These are phyloP conservation scores for Globisporangium ultimum DNA, from an alignment of 352 stramenopile genomes.

Conservation along the genomic window DNA sequence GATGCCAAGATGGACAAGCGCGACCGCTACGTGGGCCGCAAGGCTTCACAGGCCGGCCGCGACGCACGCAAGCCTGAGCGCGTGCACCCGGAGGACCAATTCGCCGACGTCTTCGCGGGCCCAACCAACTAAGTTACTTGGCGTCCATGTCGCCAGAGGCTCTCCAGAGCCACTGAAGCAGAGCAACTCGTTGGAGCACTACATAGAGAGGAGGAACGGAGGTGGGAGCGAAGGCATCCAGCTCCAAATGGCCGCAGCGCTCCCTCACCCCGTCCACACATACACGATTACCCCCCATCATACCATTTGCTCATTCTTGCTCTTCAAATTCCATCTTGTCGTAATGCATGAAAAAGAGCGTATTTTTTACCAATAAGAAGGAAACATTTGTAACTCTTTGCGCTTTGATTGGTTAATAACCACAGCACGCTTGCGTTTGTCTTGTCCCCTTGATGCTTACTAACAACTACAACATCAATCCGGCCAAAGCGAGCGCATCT, in stretches of 20 bases:
- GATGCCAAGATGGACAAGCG: slow-evolving; percentile 93
- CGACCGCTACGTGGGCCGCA: slow-evolving; percentile 90
- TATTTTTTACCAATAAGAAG: neutral
- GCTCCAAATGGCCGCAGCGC: neutral
- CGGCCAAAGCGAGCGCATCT: neutral
- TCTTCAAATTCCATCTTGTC: neutral
- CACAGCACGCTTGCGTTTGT: neutral
- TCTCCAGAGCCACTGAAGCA: neutral
- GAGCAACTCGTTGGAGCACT: neutral
- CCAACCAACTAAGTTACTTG: slow-evolving; percentile 23
- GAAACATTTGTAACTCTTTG: neutral
- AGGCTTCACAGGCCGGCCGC: slow-evolving; percentile 80
- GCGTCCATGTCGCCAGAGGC: too few relatives aligned
- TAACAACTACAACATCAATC: neutral
- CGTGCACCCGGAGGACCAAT: slow-evolving; percentile 73
- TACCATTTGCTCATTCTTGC: neutral
- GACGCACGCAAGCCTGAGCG: slow-evolving; percentile 69
- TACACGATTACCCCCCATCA: too few relatives aligned
- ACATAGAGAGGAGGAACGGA: neutral
- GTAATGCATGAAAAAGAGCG: neutral
- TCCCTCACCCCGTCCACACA: too few relatives aligned
- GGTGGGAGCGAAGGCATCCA: neutral
- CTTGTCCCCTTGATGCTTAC: neutral
- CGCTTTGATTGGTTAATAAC: neutral
- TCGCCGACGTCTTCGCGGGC: slow-evolving; percentile 83